Evolutionary conservation across 441 rosid genomes (phyloP).

Genomic region (Populus trichocarpa): DNA sequence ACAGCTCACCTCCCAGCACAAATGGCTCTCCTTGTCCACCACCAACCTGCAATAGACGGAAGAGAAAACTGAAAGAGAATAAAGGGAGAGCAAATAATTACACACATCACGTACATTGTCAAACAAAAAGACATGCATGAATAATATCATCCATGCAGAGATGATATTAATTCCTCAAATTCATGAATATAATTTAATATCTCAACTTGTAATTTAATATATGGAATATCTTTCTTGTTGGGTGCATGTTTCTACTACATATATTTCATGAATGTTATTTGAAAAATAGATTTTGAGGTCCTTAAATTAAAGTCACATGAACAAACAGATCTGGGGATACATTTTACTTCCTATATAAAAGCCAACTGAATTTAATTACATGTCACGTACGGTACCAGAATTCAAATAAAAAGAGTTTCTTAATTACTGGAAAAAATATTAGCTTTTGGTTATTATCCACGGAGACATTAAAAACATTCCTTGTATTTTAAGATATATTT

Average conservation of each 20-base stretch:
- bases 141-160: background rate
- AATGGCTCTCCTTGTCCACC: conserved; percentile 22
- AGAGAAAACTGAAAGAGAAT: conserved; percentile 3
- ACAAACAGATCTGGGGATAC: background rate
- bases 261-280: background rate
- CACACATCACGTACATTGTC: background rate
- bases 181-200: background rate
- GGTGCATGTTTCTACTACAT: background rate
- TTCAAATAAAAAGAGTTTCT: background rate
- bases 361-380: background rate
- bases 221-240: background rate
- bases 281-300: background rate
- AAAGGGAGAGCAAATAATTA: background rate
- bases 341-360: too few species aligned
- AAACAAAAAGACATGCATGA: background rate
- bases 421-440: background rate
- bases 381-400: background rate
- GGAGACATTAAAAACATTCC: too few species aligned
- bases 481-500: too few species aligned
- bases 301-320: background rate
- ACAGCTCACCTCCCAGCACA: conserved; percentile 35
- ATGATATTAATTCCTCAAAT: background rate
- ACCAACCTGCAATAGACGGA: background rate
- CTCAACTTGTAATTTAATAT: background rate
- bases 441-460: too few species aligned